Conservation (phyloP, 352 stramenopile genomes). For the Globisporangium echinulatum region DNA sequence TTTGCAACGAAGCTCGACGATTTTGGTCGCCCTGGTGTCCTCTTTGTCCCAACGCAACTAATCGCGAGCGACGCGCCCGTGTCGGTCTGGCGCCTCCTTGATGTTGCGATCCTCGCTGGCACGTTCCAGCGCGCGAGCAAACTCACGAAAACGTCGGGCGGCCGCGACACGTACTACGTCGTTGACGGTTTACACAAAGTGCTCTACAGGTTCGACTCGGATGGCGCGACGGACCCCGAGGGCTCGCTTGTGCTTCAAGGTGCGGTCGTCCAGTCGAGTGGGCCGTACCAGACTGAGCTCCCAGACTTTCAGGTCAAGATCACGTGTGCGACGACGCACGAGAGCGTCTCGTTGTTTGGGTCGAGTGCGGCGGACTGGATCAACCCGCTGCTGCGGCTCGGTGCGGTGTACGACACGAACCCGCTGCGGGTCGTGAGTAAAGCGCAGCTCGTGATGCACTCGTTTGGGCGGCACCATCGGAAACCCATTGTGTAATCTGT, state of each 20-base stretch:
- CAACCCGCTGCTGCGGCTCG: slow-evolving; percentile 6
- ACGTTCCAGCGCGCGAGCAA: slow-evolving; percentile 4
- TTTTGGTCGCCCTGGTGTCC: slow-evolving; percentile 1
- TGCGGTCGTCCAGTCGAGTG: slow-evolving; percentile 1
- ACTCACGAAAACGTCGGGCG: slow-evolving; percentile 1
- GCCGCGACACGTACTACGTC: slow-evolving; percentile 10
- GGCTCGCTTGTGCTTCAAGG: not conserved
- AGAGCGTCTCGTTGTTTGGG: not conserved
- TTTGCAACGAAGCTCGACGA: slow-evolving; percentile 3
- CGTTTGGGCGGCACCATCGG: no score
- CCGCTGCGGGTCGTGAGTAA: not conserved
- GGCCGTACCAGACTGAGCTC: not conserved
- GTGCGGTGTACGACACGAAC: slow-evolving; percentile 1
- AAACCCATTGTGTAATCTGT: no score
- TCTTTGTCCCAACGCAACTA: slow-evolving; percentile 3
- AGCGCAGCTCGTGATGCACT: not conserved
- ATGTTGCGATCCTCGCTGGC: slow-evolving; percentile 6
- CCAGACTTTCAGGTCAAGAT: slow-evolving; percentile 2
- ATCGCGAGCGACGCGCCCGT: not conserved
- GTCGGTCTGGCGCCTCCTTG: slow-evolving; percentile 12
- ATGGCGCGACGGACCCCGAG: slow-evolving; percentile 1
- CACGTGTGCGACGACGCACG: not conserved
- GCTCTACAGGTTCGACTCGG: slow-evolving; percentile 16
- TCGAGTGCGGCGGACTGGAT: slow-evolving; percentile 4
- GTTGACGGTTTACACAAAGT: slow-evolving; percentile 7